phyloP scores from a whole-genome alignment of 768 basidiomycete species.

The Lactarius sanguifluus region DNA sequence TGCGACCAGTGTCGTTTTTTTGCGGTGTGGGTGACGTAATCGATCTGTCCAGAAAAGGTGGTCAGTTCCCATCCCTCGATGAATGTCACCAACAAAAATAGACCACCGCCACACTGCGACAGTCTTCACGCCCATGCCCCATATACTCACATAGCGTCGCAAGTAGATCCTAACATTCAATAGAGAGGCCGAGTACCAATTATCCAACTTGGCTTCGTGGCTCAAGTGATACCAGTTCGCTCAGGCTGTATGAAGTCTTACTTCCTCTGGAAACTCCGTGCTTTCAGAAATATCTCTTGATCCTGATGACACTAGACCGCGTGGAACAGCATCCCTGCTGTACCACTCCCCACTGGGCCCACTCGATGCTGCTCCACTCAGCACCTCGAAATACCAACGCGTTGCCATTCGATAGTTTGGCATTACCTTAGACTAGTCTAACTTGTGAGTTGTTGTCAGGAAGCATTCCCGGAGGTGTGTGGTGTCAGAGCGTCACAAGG shows the following conservation, averaged over 20 bases:
- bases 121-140: too few relatives aligned
- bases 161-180: not conserved
- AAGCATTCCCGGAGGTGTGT: not conserved
- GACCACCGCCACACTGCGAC: too few relatives aligned
- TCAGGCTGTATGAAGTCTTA: not conserved
- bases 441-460: not conserved
- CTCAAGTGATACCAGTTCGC: not conserved
- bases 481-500: not conserved
- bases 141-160: not conserved
- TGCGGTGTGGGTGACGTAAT: not conserved
- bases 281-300: not conserved
- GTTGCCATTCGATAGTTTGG: not conserved
- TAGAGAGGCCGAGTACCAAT: not conserved
- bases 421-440: not conserved
- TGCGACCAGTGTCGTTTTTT: not conserved
- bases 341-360: not conserved
- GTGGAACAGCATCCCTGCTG: not conserved
- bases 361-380: too few relatives aligned
- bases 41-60: not conserved
- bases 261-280: not conserved
- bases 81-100: too few relatives aligned
- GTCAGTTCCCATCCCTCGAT: not conserved
- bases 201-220: not conserved
- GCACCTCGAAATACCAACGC: not conserved
- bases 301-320: not conserved